Conservation (phyloP, 2,329 filamentous ascomycete genomes). For the Coleophoma cylindrospora region DNA sequence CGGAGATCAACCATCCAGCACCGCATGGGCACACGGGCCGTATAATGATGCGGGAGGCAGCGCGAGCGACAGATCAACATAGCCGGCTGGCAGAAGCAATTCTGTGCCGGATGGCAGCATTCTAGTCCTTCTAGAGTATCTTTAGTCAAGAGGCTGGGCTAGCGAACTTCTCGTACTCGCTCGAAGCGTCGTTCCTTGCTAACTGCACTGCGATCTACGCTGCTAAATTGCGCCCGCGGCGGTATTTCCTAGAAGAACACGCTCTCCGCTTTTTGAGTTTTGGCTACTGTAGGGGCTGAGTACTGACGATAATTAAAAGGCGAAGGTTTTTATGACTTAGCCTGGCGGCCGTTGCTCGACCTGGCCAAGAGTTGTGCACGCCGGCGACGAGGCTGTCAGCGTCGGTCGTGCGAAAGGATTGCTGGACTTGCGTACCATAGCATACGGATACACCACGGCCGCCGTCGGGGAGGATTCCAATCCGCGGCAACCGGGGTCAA, state of each 20-base stretch:
- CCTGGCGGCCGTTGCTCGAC: too few relatives aligned
- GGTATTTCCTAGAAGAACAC: slow-evolving; percentile 4
- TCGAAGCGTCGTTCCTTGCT: neutral
- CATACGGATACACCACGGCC: too few relatives aligned
- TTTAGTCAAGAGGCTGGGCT: slow-evolving; percentile 3
- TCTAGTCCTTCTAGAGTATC: slow-evolving; percentile 12
- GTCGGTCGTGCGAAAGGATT: too few relatives aligned
- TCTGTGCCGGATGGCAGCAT: slow-evolving; percentile 10
- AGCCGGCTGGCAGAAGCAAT: slow-evolving; percentile 6
- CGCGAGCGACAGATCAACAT: slow-evolving; percentile 15
- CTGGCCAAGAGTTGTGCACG: too few relatives aligned
- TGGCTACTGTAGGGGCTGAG: too few relatives aligned
- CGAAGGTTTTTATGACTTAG: too few relatives aligned
- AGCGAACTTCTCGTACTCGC: neutral
- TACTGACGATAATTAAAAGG: too few relatives aligned
- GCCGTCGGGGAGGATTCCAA: too few relatives aligned
- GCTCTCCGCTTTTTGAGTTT: neutral
- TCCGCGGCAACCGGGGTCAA: neutral
- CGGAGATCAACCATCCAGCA: slow-evolving; percentile 7
- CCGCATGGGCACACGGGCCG: slow-evolving; percentile 11
- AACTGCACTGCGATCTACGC: slow-evolving; percentile 9
- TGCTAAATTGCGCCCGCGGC: slow-evolving; percentile 8
- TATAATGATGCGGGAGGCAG: slow-evolving; percentile 2
- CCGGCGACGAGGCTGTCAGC: too few relatives aligned
- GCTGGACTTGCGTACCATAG: too few relatives aligned